Evolutionary conservation across 208 protist genomes (phyloP).

Genomic region (Entamoeba moshkovskii): DNA sequence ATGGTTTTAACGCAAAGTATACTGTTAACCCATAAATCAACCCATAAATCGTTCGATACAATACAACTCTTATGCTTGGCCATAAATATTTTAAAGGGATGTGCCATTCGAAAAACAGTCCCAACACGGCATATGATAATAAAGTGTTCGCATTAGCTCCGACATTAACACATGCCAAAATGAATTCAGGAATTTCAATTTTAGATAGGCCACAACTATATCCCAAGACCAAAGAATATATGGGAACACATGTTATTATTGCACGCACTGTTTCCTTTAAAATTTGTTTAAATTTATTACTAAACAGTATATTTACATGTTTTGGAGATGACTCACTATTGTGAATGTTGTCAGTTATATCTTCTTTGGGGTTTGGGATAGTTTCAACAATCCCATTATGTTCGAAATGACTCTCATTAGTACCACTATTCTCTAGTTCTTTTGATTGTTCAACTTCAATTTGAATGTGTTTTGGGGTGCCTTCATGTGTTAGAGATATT

Average conservation of each 20-base stretch:
- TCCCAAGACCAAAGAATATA: background rate
- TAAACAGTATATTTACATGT: background rate
- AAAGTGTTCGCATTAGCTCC: background rate
- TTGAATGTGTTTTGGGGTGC: background rate
- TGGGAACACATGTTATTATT: background rate
- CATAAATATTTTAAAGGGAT: background rate
- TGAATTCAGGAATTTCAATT: background rate
- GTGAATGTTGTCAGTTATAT: background rate
- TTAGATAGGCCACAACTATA: background rate
- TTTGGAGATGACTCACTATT: background rate
- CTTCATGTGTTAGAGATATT: background rate
- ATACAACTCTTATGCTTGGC: background rate
- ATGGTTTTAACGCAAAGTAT: background rate
- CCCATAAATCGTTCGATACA: background rate
- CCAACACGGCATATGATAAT: background rate
- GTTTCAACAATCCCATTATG: background rate
- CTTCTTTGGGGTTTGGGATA: background rate
- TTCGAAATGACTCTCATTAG: background rate
- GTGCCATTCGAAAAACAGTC: background rate
- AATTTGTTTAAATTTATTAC: background rate
- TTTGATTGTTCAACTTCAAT: background rate
- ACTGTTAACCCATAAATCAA: background rate
- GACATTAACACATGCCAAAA: background rate
- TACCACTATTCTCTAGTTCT: background rate
- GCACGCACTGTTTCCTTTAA: background rate